A percentile compares a stretch with the other conserved stretches of the same genome.
phyloP scores from a whole-genome alignment of 2,329 filamentous ascomycete species.

The Aspergillus niger region DNA sequence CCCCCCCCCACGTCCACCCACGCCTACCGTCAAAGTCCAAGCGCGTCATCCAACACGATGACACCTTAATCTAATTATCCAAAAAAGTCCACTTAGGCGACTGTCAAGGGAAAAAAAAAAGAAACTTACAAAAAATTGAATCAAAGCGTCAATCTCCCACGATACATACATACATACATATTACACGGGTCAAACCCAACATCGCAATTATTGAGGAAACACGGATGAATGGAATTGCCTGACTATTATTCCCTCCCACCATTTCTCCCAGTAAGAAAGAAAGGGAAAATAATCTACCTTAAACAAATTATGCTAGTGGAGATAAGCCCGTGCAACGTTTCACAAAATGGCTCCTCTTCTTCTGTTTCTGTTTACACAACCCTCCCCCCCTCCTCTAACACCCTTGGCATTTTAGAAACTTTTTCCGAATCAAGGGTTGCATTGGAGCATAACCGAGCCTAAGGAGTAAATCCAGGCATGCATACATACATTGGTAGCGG shows the following conservation, averaged over 20 bases:
- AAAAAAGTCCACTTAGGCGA: no score
- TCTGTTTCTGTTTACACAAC: no score
- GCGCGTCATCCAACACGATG: no score
- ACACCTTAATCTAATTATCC: no score
- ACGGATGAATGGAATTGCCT: background rate
- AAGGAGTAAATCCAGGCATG: background rate
- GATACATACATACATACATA: background rate
- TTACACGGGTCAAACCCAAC: no score
- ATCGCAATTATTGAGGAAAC: no score
- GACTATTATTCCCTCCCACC: background rate
- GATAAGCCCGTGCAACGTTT: conserved; percentile 43
- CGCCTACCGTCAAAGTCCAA: no score
- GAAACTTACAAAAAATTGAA: background rate
- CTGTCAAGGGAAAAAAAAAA: background rate
- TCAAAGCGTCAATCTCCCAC: background rate
- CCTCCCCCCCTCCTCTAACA: background rate
- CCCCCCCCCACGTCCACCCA: no score
- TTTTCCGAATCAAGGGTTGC: conserved; percentile 28
- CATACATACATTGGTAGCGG: background rate
- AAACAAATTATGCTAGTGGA: conserved; percentile 38
- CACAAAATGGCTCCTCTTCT: conserved; percentile 23
- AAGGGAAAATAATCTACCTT: conserved; percentile 21
- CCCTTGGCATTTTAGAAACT: conserved; percentile 12
- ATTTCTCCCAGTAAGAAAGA: background rate
- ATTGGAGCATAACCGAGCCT: conserved; percentile 19